Conservation (phyloP, 1,284 basidiomycete species). For the Earliella scabrosa region DNA sequence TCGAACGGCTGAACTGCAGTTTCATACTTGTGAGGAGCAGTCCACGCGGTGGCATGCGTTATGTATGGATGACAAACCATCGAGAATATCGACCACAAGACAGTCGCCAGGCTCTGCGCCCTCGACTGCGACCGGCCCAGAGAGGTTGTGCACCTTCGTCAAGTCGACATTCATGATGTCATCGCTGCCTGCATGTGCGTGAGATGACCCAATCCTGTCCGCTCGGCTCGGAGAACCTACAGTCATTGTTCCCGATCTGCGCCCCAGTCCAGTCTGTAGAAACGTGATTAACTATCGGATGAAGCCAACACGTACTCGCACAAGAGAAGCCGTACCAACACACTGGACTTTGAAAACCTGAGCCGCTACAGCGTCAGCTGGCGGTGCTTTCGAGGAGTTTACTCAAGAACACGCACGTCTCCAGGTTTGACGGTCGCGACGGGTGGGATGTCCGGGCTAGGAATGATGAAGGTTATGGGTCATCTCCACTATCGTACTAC, state of each 20-base stretch:
- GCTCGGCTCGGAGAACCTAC: too few species aligned
- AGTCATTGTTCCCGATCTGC: constrained; percentile 78
- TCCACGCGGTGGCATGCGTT: neutral
- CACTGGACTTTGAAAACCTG: constrained; percentile 77
- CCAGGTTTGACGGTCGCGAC: constrained; percentile 69
- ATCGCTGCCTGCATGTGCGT: constrained; percentile 55
- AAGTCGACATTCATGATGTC: constrained; percentile 72
- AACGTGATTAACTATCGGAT: constrained; percentile 11
- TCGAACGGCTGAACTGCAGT: constrained; percentile 57
- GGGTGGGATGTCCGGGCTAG: constrained; percentile 71
- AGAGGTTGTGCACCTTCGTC: constrained; percentile 72
- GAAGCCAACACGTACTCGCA: neutral
- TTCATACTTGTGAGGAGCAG: too few species aligned
- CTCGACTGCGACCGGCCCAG: constrained; percentile 75
- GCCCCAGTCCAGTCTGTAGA: constrained; percentile 72
- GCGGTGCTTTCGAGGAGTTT: neutral
- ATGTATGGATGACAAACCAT: too few species aligned
- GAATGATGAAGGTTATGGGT: too few species aligned
- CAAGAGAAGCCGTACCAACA: constrained; percentile 50
- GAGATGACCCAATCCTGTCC: too few species aligned
- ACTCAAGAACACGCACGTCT: constrained; percentile 40
- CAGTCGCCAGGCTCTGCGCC: constrained; percentile 82
- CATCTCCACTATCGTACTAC: neutral
- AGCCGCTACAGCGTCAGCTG: neutral
- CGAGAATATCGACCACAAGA: constrained; percentile 78